Evolutionary conservation across 768 basidiomycete species (phyloP), one percentile per base, ranked within the genome.

Genomic region (Pleurotus cornucopiae): DNA sequence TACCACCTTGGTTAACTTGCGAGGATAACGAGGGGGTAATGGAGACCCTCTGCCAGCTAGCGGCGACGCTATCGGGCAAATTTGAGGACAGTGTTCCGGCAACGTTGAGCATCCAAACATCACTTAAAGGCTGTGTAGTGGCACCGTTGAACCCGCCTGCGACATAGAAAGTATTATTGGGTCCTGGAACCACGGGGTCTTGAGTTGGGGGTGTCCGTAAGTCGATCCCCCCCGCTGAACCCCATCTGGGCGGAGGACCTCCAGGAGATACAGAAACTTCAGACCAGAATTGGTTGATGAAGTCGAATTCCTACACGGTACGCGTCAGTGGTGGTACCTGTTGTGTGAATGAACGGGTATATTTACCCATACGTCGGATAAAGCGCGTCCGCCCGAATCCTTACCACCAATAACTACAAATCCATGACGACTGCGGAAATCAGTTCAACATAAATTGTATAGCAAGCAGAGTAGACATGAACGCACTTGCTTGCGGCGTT

Each of bases 401-500:
- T 78, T 81, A 23, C 91, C 91, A 18, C 90, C 91, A 48, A 88
- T 78, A 13, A 93, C 72, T 30, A 92, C 71, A 65, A 91, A 88
- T 21, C 84, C 87, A 55, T 80, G 79, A 40, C 91, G 89, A 66
- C 89, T 91, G 60, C 11, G 59, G 57, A 51, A 39, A 54, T n/a
- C 54, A 52, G 58, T 58, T 51, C 64, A 56, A 61, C 57, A 37
- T 4, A 58, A 20, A 46, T 45, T 11, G 26, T 40, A n/a, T 23
- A 23, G 34, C 52, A 44, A 62, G 20, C 43, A 49, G 30, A 46
- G 57, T 46, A 37, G 34, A 14, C 0, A 46, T 49, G 25, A 40
- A 79, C 88, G 61, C 56, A 89, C 89, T 91, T 88, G 86, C 86
- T 92, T 9, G 89, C 88, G 45, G 89, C 90, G 60, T 80, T 81